phyloP scores from a whole-genome alignment of 176 grass and related monocot species.

The Poa pratensis region DNA sequence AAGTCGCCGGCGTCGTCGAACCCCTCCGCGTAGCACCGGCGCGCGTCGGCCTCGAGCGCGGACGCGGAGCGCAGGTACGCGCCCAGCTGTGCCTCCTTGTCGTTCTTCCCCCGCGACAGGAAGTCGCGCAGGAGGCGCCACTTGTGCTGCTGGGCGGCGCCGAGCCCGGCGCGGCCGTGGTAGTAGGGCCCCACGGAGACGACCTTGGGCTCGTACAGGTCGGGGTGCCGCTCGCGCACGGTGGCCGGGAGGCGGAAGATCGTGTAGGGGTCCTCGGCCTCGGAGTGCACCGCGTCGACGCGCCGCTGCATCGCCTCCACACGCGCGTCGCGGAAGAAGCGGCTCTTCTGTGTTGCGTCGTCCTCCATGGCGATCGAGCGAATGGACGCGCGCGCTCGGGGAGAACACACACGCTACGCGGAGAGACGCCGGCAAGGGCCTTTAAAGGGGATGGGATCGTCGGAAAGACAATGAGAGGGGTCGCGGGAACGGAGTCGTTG shows the following conservation, averaged over 20 bases:
- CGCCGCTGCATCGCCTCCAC: constrained; percentile 60
- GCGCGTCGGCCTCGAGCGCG: too few relatives aligned
- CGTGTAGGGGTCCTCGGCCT: constrained; percentile 46
- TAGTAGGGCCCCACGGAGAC: constrained; percentile 56
- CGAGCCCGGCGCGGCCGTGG: constrained; percentile 44
- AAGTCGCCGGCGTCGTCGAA: too few relatives aligned
- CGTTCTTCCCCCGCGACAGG: neutral
- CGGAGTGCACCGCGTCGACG: constrained; percentile 37
- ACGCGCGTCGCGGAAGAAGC: constrained; percentile 45
- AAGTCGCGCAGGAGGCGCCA: constrained; percentile 54
- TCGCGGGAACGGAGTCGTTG: constrained; percentile 20
- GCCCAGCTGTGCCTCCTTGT: constrained; percentile 7
- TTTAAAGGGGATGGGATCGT: neutral
- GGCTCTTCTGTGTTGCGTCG: neutral
- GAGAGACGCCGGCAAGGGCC: neutral
- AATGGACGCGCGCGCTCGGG: neutral
- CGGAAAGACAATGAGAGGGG: neutral
- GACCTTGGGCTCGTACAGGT: constrained; percentile 60
- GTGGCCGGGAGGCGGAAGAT: constrained; percentile 58
- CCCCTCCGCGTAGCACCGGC: too few relatives aligned
- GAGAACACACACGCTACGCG: neutral
- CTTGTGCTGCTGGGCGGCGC: constrained; percentile 58
- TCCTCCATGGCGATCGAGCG: constrained; percentile 23
- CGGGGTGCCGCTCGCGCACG: constrained; percentile 56
- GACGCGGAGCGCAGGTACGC: constrained; percentile 53